These are phyloP conservation scores for Lipomyces yamanashiensis DNA, from an alignment of 805 yeast genomes.

Conservation along the genomic window DNA sequence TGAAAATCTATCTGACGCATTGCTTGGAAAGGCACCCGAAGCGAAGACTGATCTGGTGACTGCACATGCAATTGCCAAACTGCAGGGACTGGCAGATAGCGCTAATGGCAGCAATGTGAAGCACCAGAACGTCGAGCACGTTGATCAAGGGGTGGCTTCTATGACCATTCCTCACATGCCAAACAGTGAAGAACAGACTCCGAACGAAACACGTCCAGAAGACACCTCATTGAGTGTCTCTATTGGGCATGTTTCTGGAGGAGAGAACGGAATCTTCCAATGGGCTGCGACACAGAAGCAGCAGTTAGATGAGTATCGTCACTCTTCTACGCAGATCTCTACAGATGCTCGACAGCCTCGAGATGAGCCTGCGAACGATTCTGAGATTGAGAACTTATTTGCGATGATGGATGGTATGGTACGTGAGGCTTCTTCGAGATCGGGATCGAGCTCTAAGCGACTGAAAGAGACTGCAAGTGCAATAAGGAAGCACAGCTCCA, in stretches of 20 bases:
- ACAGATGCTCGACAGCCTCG: background rate
- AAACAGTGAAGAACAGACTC: constrained; percentile 23
- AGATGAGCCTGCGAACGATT: constrained; percentile 15
- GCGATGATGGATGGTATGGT: constrained; percentile 32
- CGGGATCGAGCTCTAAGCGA: background rate
- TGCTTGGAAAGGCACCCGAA: constrained; percentile 10
- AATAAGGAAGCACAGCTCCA: background rate
- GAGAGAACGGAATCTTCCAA: constrained; percentile 7
- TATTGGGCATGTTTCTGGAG: background rate
- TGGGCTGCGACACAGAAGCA: constrained; percentile 33
- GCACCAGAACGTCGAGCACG: background rate
- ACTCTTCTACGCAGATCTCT: background rate
- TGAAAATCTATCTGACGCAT: constrained; percentile 15
- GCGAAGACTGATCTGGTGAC: background rate
- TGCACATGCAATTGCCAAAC: background rate
- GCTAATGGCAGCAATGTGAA: background rate
- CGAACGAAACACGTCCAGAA: constrained; percentile 4
- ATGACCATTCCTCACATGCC: constrained; percentile 33
- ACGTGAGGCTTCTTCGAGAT: background rate
- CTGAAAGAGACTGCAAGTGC: constrained; percentile 7
- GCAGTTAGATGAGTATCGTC: constrained; percentile 20
- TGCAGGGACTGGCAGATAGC: background rate
- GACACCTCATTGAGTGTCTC: background rate
- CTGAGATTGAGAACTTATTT: constrained; percentile 30
- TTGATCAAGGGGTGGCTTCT: constrained; percentile 15